Evolutionary conservation across 805 yeast species (phyloP).

Genomic region (Clavispora fructus): DNA sequence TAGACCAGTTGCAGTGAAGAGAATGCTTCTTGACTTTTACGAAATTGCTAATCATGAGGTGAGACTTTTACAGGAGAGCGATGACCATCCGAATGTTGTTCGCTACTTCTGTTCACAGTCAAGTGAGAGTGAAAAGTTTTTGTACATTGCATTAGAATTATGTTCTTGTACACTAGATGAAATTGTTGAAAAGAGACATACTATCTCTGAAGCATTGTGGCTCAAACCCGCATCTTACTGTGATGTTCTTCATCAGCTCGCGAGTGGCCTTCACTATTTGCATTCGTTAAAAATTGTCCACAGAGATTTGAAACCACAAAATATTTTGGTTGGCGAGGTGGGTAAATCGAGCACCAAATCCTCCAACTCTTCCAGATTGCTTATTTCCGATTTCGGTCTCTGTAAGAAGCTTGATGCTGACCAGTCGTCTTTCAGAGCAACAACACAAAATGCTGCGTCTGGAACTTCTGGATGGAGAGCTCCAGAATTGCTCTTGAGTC

Average conservation of each 20-base stretch:
- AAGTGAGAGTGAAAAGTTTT: constrained; percentile 62
- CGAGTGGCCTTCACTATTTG: constrained; percentile 78
- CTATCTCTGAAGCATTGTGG: constrained; percentile 33
- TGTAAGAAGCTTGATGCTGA: constrained; percentile 89
- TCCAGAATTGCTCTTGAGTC: constrained; percentile 65
- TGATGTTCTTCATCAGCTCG: constrained; percentile 65
- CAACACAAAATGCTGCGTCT: constrained; percentile 80
- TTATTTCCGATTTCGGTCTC: constrained; percentile 93
- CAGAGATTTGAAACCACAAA: constrained; percentile 92
- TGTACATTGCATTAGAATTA: constrained; percentile 88
- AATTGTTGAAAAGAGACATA: constrained; percentile 53
- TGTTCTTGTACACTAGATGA: constrained; percentile 89
- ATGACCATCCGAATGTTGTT: constrained; percentile 93
- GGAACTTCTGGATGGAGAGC: constrained; percentile 99
- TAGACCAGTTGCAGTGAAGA: constrained; percentile 91
- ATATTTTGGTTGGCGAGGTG: constrained; percentile 70
- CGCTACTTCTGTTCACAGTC: constrained; percentile 92
- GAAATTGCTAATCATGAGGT: constrained; percentile 94
- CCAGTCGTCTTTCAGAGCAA: constrained; percentile 89
- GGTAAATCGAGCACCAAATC: not conserved
- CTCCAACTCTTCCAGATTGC: constrained; percentile 43
- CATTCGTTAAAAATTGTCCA: constrained; percentile 91
- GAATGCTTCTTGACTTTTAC: constrained; percentile 89
- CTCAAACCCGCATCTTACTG: constrained; percentile 27
- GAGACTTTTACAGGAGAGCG: constrained; percentile 81